Evolutionary conservation across 345 rosid species (phyloP), one percentile per base, ranked within the genome.

Genomic region (Pelargonium nanum): DNA sequence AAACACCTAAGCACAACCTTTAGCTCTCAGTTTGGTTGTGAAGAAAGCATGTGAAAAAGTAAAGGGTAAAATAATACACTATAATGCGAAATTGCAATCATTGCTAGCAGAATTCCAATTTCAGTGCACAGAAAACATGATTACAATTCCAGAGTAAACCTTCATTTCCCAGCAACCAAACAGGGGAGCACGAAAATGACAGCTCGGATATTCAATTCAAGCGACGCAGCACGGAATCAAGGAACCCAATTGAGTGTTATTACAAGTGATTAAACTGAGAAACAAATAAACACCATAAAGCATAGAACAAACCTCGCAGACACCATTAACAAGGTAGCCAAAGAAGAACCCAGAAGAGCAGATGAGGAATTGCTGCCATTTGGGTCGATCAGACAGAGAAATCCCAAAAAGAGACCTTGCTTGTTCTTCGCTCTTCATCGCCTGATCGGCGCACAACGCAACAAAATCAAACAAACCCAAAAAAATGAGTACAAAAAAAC

Each of bases 291-390:
- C 22, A 34, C 6, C 1, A 30, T 20, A 19, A 48, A 28, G 4
- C 4, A 28, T 3, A 2, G 32, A 28, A 7, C 48, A 17, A 40
- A 89, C 97, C 99, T 93, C 99, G 12, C 95, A 92, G 65, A 92
- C 63, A 75, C 98, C 98, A 72, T 89, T 92, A 62, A 89, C 83
- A 63, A 92, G 96, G 67, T 92, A 87, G 58, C 96, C 93, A 52
- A 92, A 89, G 95, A 89, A 92, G 78, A 92, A 89, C 20, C 96
- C 95, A 70, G 96, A 85, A 60, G 96, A 85, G 68, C 93, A 89
- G 24, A 92, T 82, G 32, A 92, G 83, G 75, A 92, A 89, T 60
- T 85, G 96, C 50, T 89, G 80, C 94, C 94, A 89, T 68, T 65
- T 77, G 15, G 93, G 83, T 66, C 87, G 80, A 72, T 75, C 80